Evolutionary conservation across 139 green algal genomes (phyloP), one percentile per base, ranked within the genome.

Genomic region (Chlorella sp.): DNA sequence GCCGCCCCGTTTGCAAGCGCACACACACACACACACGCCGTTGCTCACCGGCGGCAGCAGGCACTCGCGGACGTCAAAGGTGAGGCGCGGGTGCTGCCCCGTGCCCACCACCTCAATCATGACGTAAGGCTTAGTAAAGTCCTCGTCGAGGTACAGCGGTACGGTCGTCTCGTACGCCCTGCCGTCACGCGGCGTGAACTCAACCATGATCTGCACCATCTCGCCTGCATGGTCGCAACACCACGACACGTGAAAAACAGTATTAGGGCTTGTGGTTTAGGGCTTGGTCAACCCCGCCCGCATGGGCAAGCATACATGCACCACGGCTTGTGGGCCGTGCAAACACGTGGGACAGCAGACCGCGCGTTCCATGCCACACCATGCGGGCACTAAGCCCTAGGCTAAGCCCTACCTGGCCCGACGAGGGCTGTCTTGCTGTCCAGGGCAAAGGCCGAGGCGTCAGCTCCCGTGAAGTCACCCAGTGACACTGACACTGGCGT

Each of bases 61-160:
- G 73, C 79, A 85, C 73, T 92, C 87, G 31, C 75, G 67, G 27
- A 81, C 42, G 70, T 85, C 82, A 76, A 92, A 92, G 0, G 73
- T 77, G n/a, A 92, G 79, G 36, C 78, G 76, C 17, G 82, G 82
- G 64, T 83, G 71, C 64, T 82, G 67, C 17, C 86, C 86, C 20
- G 20, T 4, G 14, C 62, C 31, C 14, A 49, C 31, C 67, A 87
- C 67, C 70, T 74, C 60, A 1, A 87, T 42, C 50, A 66, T 42
- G 29, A 89, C 71, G 77, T 89, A 88, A 3, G 80, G 62, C 49
- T 75, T 33, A 24, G 69, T 64, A 3, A 34, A 49, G 67, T 83
- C 72, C 34, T 64, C 64, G 49, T 84, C 75, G 62, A 89, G 33
- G 66, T 79, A 88, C 49, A 91, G 35, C 1, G 86, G 84, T 34